phyloP scores from a whole-genome alignment of 441 rosid species.

The Gossypium trilobum region DNA sequence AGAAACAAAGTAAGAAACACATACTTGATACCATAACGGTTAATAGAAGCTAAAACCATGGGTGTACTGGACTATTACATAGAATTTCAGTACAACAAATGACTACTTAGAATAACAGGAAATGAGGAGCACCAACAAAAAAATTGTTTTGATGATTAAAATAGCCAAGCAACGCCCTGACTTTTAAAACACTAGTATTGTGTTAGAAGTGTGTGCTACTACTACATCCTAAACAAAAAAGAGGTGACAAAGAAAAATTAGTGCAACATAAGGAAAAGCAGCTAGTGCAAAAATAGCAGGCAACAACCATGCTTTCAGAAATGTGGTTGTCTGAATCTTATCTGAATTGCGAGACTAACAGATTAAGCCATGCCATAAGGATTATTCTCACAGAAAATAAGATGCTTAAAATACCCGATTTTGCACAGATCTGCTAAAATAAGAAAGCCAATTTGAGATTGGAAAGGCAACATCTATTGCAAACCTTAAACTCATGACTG shows the following conservation, averaged over 20 bases:
- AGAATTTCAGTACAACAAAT: neutral
- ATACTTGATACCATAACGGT: neutral
- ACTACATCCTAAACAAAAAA: neutral
- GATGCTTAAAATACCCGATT: neutral
- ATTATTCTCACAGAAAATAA: neutral
- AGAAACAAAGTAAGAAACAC: constrained; percentile 13
- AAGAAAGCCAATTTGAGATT: neutral
- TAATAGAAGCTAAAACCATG: constrained; percentile 1
- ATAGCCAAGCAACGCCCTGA: neutral
- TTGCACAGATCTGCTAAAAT: neutral
- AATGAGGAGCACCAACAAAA: neutral
- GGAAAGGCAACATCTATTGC: neutral
- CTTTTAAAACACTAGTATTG: neutral
- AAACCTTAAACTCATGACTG: neutral
- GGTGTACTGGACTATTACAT: neutral
- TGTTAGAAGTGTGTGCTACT: neutral
- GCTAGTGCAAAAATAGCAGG: neutral
- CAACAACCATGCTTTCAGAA: neutral
- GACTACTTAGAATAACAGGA: neutral
- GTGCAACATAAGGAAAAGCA: neutral
- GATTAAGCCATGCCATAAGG: neutral
- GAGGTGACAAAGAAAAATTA: neutral
- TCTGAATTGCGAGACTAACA: neutral
- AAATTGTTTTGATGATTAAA: neutral
- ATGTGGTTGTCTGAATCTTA: neutral